A percentile compares a stretch with the other conserved stretches of the same genome.
Evolutionary conservation across 306 rosid genomes (phyloP).

Genomic region (Casuarina cunninghamiana): DNA sequence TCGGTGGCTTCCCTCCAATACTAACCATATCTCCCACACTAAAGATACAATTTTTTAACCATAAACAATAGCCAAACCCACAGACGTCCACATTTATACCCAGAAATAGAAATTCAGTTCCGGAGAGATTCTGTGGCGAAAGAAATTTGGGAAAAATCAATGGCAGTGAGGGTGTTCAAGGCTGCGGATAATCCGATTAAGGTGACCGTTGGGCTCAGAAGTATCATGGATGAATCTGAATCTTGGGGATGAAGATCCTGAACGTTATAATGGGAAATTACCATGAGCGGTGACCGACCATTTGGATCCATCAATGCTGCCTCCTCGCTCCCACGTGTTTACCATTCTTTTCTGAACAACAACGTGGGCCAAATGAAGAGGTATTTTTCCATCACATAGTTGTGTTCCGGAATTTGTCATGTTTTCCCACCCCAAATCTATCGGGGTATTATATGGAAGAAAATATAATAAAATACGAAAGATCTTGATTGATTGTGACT

Average conservation of each 20-base stretch:
- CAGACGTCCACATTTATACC: background rate
- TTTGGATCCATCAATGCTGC: too few species aligned
- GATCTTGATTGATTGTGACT: too few species aligned
- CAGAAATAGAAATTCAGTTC: background rate
- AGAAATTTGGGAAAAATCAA: background rate
- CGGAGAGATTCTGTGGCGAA: background rate
- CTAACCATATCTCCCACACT: slow-evolving; percentile 39
- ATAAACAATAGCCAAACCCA: background rate
- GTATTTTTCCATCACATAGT: too few species aligned
- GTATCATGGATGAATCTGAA: background rate
- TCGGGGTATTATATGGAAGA: too few species aligned
- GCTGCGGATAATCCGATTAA: background rate
- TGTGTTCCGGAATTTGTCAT: too few species aligned
- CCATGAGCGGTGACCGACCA: too few species aligned
- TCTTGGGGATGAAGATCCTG: background rate
- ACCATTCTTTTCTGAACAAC: too few species aligned
- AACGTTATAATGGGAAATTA: background rate
- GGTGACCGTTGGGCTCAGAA: slow-evolving; percentile 2
- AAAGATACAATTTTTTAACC: background rate
- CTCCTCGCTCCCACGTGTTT: too few species aligned
- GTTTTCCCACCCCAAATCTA: too few species aligned
- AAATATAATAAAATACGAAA: too few species aligned
- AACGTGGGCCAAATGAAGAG: too few species aligned
- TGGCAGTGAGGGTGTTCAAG: background rate
- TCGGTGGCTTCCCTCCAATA: slow-evolving; percentile 32